Percentiles rank a stretch among this genome's conserved stretches.
phyloP scores from a whole-genome alignment of 78 protist species.

The Polysphondylium violaceum region DNA sequence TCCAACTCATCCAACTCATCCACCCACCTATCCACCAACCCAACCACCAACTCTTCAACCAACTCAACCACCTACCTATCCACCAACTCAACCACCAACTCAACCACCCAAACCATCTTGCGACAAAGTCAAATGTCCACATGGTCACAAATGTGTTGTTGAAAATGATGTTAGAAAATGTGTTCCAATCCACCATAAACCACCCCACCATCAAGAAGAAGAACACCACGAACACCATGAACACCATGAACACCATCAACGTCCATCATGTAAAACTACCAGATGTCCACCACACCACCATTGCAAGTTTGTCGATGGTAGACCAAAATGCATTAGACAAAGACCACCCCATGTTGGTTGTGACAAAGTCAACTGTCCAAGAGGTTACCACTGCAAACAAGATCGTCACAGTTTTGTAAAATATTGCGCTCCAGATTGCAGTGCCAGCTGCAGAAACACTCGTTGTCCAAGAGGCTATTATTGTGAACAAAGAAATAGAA shows the following conservation, averaged over 20 bases:
- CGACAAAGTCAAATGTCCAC: slow-evolving; percentile 6
- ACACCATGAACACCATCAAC: not conserved
- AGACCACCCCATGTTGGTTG: too few species aligned
- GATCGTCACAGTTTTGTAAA: too few species aligned
- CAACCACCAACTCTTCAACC: slow-evolving; percentile 27
- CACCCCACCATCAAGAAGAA: not conserved
- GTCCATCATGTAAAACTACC: not conserved
- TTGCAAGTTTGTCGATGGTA: not conserved
- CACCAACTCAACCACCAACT: not conserved
- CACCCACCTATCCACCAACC: not conserved
- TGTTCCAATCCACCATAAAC: not conserved
- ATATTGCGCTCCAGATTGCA: too few species aligned
- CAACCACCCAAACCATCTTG: slow-evolving; percentile 7
- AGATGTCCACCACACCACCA: slow-evolving; percentile 12
- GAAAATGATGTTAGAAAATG: not conserved
- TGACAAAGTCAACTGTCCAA: too few species aligned
- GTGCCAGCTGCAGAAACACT: not conserved
- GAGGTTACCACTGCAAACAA: too few species aligned
- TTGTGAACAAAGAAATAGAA: too few species aligned
- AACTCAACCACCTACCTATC: not conserved
- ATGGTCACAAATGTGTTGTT: not conserved
- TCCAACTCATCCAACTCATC: not conserved
- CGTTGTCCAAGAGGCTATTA: slow-evolving; percentile 5
- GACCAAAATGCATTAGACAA: too few species aligned
- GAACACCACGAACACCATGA: not conserved